These are phyloP conservation scores for Friedmanniomyces endolithicus DNA, from an alignment of 495 filamentous ascomycete species.

Conservation along the genomic window DNA sequence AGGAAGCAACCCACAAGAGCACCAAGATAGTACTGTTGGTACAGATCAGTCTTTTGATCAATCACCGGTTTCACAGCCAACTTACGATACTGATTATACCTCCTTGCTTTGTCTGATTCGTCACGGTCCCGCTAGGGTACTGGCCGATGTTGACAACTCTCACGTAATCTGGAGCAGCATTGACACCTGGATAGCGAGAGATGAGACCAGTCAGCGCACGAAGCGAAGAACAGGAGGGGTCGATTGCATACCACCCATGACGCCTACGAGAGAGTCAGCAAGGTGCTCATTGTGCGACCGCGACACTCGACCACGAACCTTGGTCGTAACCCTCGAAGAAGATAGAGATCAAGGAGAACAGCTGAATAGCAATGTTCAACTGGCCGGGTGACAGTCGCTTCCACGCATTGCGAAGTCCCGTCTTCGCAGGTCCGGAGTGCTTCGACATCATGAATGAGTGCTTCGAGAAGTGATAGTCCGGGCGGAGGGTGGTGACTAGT, in stretches of 20 bases:
- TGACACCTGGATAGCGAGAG: conserved; percentile 22
- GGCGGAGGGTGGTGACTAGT: too few species aligned
- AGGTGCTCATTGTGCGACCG: too few species aligned
- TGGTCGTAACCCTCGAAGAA: conserved; percentile 48
- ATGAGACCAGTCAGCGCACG: neutral
- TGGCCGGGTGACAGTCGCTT: neutral
- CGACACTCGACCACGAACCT: conserved; percentile 42
- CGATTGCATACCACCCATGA: neutral
- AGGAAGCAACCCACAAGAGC: conserved; percentile 42
- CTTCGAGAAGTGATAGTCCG: too few species aligned
- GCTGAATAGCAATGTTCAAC: neutral
- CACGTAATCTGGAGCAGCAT: conserved; percentile 33
- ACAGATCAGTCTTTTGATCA: too few species aligned
- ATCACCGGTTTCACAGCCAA: too few species aligned
- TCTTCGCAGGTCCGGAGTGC: neutral
- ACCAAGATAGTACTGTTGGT: conserved; percentile 48
- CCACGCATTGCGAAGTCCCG: neutral
- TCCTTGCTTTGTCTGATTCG: conserved; percentile 21
- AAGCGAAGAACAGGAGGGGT: neutral
- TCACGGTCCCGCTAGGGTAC: conserved; percentile 26
- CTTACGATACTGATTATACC: conserved; percentile 10
- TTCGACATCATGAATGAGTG: neutral
- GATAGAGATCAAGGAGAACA: conserved; percentile 37
- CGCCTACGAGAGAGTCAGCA: too few species aligned
- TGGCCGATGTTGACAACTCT: conserved; percentile 30